Percentiles rank a stretch among this genome's conserved stretches.
Evolutionary conservation across 2,329 filamentous ascomycete genomes (phyloP).

Genomic region (Aspergillus felis): DNA sequence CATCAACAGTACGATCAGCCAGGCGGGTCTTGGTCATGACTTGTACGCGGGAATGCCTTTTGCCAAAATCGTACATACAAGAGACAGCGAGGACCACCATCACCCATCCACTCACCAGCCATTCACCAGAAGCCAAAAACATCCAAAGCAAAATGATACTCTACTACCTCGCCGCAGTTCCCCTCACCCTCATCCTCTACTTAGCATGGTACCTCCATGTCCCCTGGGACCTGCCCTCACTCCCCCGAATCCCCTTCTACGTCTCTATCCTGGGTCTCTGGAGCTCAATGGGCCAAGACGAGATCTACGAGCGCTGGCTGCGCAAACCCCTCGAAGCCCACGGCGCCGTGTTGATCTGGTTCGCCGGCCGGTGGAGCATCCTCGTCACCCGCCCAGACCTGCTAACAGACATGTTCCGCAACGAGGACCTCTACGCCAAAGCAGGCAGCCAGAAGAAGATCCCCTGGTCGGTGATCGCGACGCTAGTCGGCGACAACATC

Average conservation of each 20-base stretch:
- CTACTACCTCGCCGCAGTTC: background rate
- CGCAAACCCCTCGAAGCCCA: conserved; percentile 22
- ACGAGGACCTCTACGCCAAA: conserved; percentile 32
- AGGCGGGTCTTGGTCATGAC: too few species aligned
- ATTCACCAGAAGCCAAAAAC: background rate
- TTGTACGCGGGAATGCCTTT: too few species aligned
- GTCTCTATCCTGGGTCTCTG: conserved; percentile 23
- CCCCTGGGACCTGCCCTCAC: conserved; percentile 17
- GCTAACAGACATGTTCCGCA: conserved; percentile 38
- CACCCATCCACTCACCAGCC: too few species aligned
- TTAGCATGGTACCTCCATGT: conserved; percentile 22
- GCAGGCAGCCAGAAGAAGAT: conserved; percentile 43
- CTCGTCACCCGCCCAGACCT: conserved; percentile 45
- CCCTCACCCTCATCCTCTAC: conserved; percentile 6
- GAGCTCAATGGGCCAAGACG: conserved; percentile 23
- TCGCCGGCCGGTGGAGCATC: conserved; percentile 48
- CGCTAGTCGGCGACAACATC: conserved; percentile 23
- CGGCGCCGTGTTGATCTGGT: conserved; percentile 48
- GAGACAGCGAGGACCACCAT: background rate
- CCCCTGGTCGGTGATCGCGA: conserved; percentile 37
- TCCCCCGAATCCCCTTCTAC: conserved; percentile 23
- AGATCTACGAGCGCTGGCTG: conserved; percentile 24
- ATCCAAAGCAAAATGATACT: background rate
- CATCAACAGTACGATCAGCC: background rate
- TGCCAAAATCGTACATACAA: background rate